Evolutionary conservation across 2,329 filamentous ascomycete genomes (phyloP), one percentile per base, ranked within the genome.

Genomic region (Fragosphaeria purpurea): DNA sequence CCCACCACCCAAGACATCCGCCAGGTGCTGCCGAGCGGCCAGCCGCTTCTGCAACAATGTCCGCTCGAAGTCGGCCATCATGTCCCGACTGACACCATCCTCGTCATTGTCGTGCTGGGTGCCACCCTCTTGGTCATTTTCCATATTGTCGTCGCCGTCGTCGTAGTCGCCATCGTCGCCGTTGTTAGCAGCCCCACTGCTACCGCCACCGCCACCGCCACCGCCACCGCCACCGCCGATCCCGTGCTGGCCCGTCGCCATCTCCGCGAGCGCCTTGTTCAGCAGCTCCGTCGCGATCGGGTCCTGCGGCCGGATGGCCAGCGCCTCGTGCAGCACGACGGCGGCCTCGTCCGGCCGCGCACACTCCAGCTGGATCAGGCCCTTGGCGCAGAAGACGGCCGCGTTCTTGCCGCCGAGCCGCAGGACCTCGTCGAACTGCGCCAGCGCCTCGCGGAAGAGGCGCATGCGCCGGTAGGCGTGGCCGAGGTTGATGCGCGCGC

Each of bases 341-440:
- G 93, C 83, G 0, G 91, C 91, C 44, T 94, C 85, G 59, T 85
- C 85, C 0, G 81, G 79, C 47, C 80, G 75, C 12, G 80, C 81
- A 57, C 88, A 74, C 60, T 95, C 88, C 58, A 97, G 76, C 50
- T 91, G 74, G 10, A 95, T 85, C 12, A 97, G 72, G 0, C 88
- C 91, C 60, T 95, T 91, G 9, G 88, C 84, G 46, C 81, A 80
- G 62, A 95, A 93, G 3, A 93, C 79, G 34, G 80, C 77, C 1
- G 86, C 76, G 56, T 93, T 86, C 57, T 90, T 89, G 42, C 85
- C 85, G 7, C 88, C 88, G 44, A 87, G 79, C 10, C 91, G 77
- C 34, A 96, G 75, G 34, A 95, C 93, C 60, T 90, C 84, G 56
- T 96, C 86, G 60, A 96, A 97, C 62, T 91, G 80, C 2, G 73